A percentile compares a stretch with the other conserved stretches of the same genome.
Evolutionary conservation across 345 rosid genomes (phyloP).

Genomic region (Bruguiera parviflora): DNA sequence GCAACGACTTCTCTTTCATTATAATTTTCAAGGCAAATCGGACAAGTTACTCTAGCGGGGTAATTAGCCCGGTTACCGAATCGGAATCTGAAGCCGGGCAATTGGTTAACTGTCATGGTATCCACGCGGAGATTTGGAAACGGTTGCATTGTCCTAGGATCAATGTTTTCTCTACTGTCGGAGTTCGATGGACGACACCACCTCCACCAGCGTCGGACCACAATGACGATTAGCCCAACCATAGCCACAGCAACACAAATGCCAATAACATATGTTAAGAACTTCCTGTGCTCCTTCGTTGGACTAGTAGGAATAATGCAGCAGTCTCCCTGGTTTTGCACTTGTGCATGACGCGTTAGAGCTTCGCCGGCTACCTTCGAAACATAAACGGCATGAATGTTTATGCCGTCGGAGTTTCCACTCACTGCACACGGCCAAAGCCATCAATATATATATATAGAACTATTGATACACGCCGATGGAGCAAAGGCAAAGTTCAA

Average conservation of each 20-base stretch:
- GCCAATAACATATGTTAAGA: not conserved
- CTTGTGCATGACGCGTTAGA: slow-evolving; percentile 44
- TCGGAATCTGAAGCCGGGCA: not conserved
- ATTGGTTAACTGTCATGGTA: too few species aligned
- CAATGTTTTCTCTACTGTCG: too few species aligned
- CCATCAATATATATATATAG: too few species aligned
- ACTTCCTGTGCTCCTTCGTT: not conserved
- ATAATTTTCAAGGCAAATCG: slow-evolving; percentile 77
- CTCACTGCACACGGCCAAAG: slow-evolving; percentile 44
- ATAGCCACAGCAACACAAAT: too few species aligned
- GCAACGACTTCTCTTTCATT: slow-evolving; percentile 56
- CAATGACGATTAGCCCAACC: too few species aligned
- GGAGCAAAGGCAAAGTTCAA: not conserved
- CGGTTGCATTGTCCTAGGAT: too few species aligned
- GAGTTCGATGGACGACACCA: too few species aligned
- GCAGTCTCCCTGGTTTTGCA: slow-evolving; percentile 45
- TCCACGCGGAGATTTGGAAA: too few species aligned
- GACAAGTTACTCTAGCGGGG: slow-evolving; percentile 52
- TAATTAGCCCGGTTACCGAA: slow-evolving; percentile 28
- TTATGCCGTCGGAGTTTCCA: slow-evolving; percentile 44
- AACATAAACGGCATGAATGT: slow-evolving; percentile 37
- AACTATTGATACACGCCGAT: too few species aligned
- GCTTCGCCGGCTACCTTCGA: slow-evolving; percentile 49
- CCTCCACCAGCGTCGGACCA: too few species aligned
- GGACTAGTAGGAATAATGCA: slow-evolving; percentile 40